Base-by-base conservation (phyloP, 257 asterid species). In the Scutellaria minor region DNA sequence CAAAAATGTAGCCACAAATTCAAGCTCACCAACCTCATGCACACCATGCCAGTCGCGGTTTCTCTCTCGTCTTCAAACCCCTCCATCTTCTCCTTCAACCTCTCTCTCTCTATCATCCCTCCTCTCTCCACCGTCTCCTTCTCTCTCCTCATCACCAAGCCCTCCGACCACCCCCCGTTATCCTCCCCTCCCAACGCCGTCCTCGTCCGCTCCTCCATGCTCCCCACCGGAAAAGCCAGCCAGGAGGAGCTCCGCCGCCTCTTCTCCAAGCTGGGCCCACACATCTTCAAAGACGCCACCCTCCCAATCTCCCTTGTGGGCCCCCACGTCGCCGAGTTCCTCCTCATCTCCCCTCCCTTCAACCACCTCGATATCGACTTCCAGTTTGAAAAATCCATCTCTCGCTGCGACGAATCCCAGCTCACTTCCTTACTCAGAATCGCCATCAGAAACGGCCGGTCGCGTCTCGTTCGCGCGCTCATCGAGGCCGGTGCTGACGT, bases 31-130 rank as follows among this genome's bases (percentile, higher is more conserved):
- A 92, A 86, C 58, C 82, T 92, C 2, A 89, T 92, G 97, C 97
- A 92, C 80, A 89, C 97, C 83, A 92, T 89, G 97, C 66, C 93
- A 1, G 96, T 92, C 0, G 96, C 97, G 1, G 61, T 92, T 66
- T 85, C 90, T 10, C 85, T 92, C 70, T 81, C 96, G n/a, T 45
- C 91, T 27, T 78, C 94, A 5, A 78, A 75, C 45, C 79, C 89
- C 1, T 76, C 88, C 1, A 13, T 71, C 53, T 88, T 86, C 81
- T 80, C 84, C 7, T 78, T 88, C 75, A 70, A 86, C 12, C 82
- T 82, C 5, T 54, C 88, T 5, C 82, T 84, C 47, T 82, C 88
- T 2, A 66, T 88, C 42, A 80, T 92, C 78, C 87, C 85, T 2
- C 97, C 96, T 27, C 92, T 88, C 14, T 85, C 96, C 7, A 60